Percentiles rank a stretch among this genome's conserved stretches.
Conservation (phyloP, 208 protist genomes). For the Acanthamoeba sp. region DNA sequence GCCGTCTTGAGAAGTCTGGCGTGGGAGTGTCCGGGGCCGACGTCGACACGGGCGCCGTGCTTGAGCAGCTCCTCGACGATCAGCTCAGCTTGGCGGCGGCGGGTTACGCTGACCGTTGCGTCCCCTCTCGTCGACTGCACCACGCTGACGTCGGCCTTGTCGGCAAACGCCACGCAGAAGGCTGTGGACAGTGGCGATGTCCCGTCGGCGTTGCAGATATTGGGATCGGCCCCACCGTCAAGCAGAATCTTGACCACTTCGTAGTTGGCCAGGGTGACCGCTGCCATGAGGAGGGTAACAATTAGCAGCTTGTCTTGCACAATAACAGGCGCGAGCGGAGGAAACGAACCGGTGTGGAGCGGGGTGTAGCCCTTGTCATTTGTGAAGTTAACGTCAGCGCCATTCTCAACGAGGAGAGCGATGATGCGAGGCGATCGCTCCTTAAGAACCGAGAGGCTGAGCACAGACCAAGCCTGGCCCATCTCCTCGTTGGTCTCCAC, state of each 20-base stretch:
- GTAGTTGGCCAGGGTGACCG: constrained; percentile 47
- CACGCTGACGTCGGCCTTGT: not conserved
- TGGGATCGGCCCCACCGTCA: constrained; percentile 41
- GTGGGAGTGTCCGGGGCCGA: not conserved
- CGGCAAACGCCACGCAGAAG: constrained; percentile 54
- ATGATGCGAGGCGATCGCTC: constrained; percentile 59
- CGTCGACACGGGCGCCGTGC: not conserved
- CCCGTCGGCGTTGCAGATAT: constrained; percentile 25
- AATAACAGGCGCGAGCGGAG: not conserved
- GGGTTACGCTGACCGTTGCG: not conserved
- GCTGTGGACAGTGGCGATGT: constrained; percentile 9
- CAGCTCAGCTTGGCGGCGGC: not conserved
- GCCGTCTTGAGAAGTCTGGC: constrained; percentile 42
- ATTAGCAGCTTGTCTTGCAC: not conserved
- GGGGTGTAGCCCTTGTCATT: constrained; percentile 56
- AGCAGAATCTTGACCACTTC: constrained; percentile 54
- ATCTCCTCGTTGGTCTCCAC: not conserved
- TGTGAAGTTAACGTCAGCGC: constrained; percentile 45
- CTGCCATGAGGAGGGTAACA: not conserved
- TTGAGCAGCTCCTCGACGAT: constrained; percentile 40
- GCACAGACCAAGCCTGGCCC: constrained; percentile 47
- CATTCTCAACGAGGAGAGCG: not conserved
- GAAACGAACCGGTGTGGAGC: not conserved
- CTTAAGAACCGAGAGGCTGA: constrained; percentile 31
- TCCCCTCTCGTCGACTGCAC: not conserved